A percentile compares a stretch with the other conserved stretches of the same genome.
Evolutionary conservation across 1,284 basidiomycete species (phyloP).

Genomic region (Trametes polyzona): DNA sequence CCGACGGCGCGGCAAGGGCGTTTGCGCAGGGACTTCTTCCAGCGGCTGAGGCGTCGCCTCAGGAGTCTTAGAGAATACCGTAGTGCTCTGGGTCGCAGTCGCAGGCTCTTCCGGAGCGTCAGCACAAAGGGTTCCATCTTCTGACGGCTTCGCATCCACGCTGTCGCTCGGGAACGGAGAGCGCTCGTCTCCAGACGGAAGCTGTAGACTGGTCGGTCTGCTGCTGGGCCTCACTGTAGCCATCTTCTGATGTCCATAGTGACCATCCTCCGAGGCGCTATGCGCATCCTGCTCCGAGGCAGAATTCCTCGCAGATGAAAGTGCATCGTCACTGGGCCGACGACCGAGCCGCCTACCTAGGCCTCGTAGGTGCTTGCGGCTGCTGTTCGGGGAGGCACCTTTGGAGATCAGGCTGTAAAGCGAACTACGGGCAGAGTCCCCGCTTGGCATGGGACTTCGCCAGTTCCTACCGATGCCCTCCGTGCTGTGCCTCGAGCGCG

Average conservation of each 20-base stretch:
- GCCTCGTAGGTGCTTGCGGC: constrained; percentile 44
- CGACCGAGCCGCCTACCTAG: constrained; percentile 43
- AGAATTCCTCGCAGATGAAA: constrained; percentile 51
- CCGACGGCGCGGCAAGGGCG: constrained; percentile 26
- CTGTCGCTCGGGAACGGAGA: neutral
- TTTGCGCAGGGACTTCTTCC: neutral
- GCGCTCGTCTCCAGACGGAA: constrained; percentile 6
- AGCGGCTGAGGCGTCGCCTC: constrained; percentile 16
- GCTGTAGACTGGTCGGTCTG: constrained; percentile 17
- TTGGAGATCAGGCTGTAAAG: constrained; percentile 44
- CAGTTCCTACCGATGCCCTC: constrained; percentile 48
- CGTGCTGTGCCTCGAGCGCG: constrained; percentile 46
- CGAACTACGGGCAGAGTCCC: constrained; percentile 39
- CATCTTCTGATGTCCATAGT: constrained; percentile 19
- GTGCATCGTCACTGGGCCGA: constrained; percentile 50
- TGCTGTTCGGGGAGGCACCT: constrained; percentile 46
- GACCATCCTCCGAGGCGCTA: constrained; percentile 39
- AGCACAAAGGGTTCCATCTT: neutral
- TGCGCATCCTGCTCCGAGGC: constrained; percentile 49
- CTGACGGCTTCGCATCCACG: constrained; percentile 1
- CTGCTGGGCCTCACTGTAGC: constrained; percentile 23
- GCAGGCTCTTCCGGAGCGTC: constrained; percentile 3
- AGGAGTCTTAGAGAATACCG: constrained; percentile 7
- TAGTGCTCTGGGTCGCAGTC: constrained; percentile 20
- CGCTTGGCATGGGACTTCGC: constrained; percentile 36